Conservation (phyloP, 495 filamentous ascomycete genomes). For the Extremus antarcticus region DNA sequence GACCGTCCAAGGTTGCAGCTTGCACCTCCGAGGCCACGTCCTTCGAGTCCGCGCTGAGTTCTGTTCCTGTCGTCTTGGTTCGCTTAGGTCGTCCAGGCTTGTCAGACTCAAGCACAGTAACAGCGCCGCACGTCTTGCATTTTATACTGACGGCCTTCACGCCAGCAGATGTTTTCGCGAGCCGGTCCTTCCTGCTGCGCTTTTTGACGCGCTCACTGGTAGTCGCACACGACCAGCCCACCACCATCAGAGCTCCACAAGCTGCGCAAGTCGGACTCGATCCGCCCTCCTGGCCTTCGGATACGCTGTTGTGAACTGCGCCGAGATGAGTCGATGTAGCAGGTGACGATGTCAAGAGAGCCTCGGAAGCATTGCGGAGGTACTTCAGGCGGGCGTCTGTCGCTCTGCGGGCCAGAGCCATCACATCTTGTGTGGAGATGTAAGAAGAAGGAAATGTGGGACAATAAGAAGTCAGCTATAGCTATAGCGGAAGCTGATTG, state of each 20-base stretch:
- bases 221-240: constrained; percentile 32
- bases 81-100: neutral
- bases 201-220: neutral
- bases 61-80: neutral
- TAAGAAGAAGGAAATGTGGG: neutral
- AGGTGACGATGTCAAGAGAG: constrained; percentile 29
- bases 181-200: neutral
- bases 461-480: neutral
- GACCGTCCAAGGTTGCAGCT: neutral
- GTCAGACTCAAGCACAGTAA: neutral
- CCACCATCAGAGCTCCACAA: constrained; percentile 41
- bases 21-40: no score
- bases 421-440: neutral
- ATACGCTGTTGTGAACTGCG: constrained; percentile 3
- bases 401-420: neutral
- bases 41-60: neutral
- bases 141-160: constrained; percentile 2
- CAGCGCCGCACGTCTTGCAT: neutral
- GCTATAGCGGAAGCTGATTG: neutral
- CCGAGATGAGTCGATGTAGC: constrained; percentile 32
- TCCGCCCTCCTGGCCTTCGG: constrained; percentile 30
- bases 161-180: neutral
- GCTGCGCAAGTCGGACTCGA: constrained; percentile 39
- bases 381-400: neutral
- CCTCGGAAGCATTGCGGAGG: neutral